Evolutionary conservation across 306 rosid species (phyloP).

Genomic region (Vachellia pachyceras): DNA sequence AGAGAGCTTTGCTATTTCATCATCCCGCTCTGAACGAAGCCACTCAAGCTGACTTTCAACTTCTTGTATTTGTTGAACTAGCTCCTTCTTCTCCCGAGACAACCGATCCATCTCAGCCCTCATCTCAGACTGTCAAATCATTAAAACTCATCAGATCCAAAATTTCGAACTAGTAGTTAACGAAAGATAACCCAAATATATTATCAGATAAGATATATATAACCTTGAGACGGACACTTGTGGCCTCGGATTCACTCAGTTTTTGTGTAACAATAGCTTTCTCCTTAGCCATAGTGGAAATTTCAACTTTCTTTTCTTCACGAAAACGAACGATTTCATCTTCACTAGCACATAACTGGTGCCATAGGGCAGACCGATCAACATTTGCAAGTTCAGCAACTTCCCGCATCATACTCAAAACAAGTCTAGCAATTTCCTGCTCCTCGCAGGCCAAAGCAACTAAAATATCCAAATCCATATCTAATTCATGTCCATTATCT

Average conservation of each 20-base stretch:
- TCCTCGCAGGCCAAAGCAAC: conserved; percentile 86
- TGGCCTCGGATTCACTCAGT: conserved; percentile 82
- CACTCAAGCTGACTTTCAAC: conserved; percentile 99
- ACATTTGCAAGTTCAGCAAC: conserved; percentile 92
- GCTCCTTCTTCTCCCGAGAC: conserved; percentile 89
- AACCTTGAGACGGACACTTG: conserved; percentile 87
- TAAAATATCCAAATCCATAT: conserved; percentile 85
- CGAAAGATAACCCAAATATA: conserved; percentile 50
- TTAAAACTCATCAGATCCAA: conserved; percentile 51
- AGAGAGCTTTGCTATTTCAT: conserved; percentile 72
- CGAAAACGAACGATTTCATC: conserved; percentile 78
- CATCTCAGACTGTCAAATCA: conserved; percentile 89
- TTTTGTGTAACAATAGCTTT: conserved; percentile 70
- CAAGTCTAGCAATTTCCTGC: conserved; percentile 78
- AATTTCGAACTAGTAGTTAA: no score
- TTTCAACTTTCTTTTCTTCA: conserved; percentile 79
- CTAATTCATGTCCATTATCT: conserved; percentile 71
- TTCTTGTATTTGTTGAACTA: conserved; percentile 78
- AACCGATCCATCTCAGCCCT: conserved; percentile 84
- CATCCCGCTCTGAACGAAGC: conserved; percentile 96
- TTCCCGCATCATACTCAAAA: conserved; percentile 92
- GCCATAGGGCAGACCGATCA: conserved; percentile 97
- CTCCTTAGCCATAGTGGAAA: conserved; percentile 66
- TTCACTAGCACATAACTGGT: conserved; percentile 91
- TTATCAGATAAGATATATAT: conserved; percentile 55